Evolutionary conservation across 2,329 filamentous ascomycete species (phyloP).

Genomic region (Cryphonectria radicalis): DNA sequence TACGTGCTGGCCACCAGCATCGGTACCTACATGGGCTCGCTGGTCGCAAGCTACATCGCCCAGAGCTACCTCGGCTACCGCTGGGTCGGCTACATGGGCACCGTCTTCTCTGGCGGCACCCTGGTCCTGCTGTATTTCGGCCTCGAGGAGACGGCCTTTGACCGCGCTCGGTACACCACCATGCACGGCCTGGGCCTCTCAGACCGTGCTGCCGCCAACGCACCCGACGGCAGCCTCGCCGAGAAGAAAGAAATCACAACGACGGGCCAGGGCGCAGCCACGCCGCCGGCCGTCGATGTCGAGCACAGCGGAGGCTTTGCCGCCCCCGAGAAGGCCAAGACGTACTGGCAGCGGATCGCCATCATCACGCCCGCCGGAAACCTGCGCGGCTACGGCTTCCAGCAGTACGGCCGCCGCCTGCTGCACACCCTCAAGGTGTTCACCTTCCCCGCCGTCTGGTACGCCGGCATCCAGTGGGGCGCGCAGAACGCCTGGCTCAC

Average conservation of each 20-base stretch:
- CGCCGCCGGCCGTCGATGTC: conserved; percentile 24
- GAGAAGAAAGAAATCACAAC: conserved; percentile 28
- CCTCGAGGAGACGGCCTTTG: conserved; percentile 58
- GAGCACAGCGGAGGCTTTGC: conserved; percentile 30
- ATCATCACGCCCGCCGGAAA: conserved; percentile 61
- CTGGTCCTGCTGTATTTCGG: conserved; percentile 49
- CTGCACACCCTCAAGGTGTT: conserved; percentile 53
- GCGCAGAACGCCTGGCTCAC: conserved; percentile 62
- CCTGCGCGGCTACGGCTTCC: conserved; percentile 55
- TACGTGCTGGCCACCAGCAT: conserved; percentile 60
- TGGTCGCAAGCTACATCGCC: conserved; percentile 56
- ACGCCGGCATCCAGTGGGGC: conserved; percentile 42
- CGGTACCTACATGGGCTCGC: conserved; percentile 59
- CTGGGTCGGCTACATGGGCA: conserved; percentile 41
- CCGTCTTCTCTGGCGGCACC: conserved; percentile 36
- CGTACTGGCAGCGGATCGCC: conserved; percentile 59
- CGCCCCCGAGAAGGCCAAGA: conserved; percentile 43
- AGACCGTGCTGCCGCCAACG: conserved; percentile 32
- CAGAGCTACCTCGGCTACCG: conserved; percentile 53
- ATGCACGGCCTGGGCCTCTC: conserved; percentile 32
- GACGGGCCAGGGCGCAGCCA: conserved; percentile 19
- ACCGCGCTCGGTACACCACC: conserved; percentile 44
- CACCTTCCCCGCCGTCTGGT: conserved; percentile 48
- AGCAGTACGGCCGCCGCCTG: conserved; percentile 57
- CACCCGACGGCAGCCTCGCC: conserved; percentile 20